Evolutionary conservation across 306 rosid species (phyloP), one percentile per base, ranked within the genome.

Genomic region (Citrullus colocynthis): DNA sequence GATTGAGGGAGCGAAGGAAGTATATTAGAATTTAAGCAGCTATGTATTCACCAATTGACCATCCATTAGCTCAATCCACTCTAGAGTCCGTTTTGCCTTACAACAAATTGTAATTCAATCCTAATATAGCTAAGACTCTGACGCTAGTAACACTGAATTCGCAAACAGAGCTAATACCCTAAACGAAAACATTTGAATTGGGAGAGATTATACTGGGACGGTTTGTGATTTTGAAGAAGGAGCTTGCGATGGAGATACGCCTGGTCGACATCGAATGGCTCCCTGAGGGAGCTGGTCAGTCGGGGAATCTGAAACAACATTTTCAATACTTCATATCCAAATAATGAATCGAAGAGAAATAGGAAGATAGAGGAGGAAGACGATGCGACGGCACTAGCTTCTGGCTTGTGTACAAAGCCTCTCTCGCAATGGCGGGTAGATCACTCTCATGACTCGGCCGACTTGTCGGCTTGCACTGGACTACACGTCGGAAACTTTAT

Each of bases 281-380:
- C 83, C 48, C 91, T 83, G 24, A 88, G 80, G 59, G 89, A 80
- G 60, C 78, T 85, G 8, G 87, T 85, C 80, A 88, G 74, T 65
- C 91, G 85, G 28, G 89, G 89, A 76, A 88, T 79, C 79, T 85
- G 89, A 71, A 85, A 84, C 83, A 84, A 20, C 91, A 88, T 85
- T 62, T 20, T 80, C 44, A 34, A 72, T 37, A 28, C n/a, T 57
- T 67, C 42, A 39, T 44, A 17, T 10, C 16, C 69, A 78, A 3
- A 9, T 2, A 15, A 18, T 18, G 52, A 57, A 37, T 55, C 45
- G 54, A 15, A 39, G 66, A 76, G 18, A 21, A 41, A 58, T 4
- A 55, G 2, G 4, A 16, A 9, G 21, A 54, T 6, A 11, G 66
- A 75, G 9, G 78, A 51, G 42, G 44, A 28, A 73, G 60, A 48